These are phyloP conservation scores for Neurospora tetraspora DNA, from an alignment of 495 filamentous ascomycete genomes.

Conservation along the genomic window DNA sequence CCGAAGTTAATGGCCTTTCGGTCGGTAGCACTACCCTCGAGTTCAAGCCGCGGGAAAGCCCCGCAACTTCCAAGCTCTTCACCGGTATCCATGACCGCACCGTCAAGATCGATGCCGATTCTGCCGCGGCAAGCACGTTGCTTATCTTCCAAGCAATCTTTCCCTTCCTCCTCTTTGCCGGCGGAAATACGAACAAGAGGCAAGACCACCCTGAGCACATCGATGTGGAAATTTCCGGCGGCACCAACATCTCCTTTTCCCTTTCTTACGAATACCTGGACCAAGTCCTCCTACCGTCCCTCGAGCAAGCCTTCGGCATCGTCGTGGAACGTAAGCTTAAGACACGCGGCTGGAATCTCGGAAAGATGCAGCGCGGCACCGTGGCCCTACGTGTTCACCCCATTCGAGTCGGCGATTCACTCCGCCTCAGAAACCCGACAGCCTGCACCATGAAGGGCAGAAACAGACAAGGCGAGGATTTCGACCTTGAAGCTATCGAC, in stretches of 20 bases:
- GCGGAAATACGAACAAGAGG: constrained; percentile 18
- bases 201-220: constrained; percentile 23
- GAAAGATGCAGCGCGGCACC: constrained; percentile 45
- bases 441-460: neutral
- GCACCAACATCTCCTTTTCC: constrained; percentile 66
- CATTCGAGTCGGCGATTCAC: constrained; percentile 27
- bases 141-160: constrained; percentile 78
- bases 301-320: constrained; percentile 53
- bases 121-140: constrained; percentile 42
- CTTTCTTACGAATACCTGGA: constrained; percentile 67
- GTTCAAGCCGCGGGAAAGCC: constrained; percentile 36
- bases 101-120: constrained; percentile 34
- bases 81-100: constrained; percentile 14
- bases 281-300: constrained; percentile 63
- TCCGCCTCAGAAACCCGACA: constrained; percentile 38
- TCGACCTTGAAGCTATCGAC: constrained; percentile 45
- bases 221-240: constrained; percentile 56
- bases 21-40: constrained; percentile 46
- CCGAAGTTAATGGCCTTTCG: constrained; percentile 42
- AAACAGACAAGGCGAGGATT: constrained; percentile 10
- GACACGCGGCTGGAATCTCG: constrained; percentile 58
- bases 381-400: constrained; percentile 51
- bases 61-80: constrained; percentile 20
- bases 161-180: constrained; percentile 60
- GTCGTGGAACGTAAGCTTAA: constrained; percentile 44